Evolutionary conservation across 345 rosid genomes (phyloP).

Genomic region (Kernera saxatilis): DNA sequence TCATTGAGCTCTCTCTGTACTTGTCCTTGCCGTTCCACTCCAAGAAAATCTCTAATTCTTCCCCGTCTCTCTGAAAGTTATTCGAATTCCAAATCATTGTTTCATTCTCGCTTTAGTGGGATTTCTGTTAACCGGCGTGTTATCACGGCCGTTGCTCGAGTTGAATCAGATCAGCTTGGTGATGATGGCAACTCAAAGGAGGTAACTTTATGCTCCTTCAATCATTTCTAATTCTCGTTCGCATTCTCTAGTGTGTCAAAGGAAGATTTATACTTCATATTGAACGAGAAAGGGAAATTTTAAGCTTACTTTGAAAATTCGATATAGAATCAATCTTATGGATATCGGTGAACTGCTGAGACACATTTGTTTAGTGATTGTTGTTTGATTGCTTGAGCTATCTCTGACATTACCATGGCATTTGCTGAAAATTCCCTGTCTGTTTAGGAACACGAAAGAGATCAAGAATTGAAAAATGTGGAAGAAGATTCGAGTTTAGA

Average conservation of each 20-base stretch:
- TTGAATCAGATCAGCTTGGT: constrained; percentile 38
- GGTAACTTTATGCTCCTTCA: constrained; percentile 31
- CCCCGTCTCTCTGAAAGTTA: neutral
- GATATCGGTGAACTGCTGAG: neutral
- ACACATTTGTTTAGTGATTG: neutral
- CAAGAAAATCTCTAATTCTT: constrained; percentile 33
- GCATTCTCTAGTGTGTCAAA: neutral
- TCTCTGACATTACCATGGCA: neutral
- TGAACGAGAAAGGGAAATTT: neutral
- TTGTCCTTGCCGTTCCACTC: constrained; percentile 41
- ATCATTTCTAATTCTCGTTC: neutral
- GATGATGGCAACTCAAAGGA: constrained; percentile 38
- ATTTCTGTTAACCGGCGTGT: constrained; percentile 37
- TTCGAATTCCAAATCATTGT: constrained; percentile 7
- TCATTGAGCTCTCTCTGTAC: constrained; percentile 39
- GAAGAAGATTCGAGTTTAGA: constrained; percentile 32
- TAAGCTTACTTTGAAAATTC: neutral
- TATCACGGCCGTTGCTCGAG: constrained; percentile 43
- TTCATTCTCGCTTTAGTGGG: constrained; percentile 17
- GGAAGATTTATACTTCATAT: neutral
- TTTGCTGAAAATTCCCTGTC: constrained; percentile 22
- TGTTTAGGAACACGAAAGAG: constrained; percentile 45
- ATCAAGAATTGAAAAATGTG: constrained; percentile 18
- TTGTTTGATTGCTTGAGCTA: neutral
- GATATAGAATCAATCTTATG: neutral